Evolutionary conservation across 2,329 filamentous ascomycete species (phyloP).

Genomic region (Colletotrichum sp.): DNA sequence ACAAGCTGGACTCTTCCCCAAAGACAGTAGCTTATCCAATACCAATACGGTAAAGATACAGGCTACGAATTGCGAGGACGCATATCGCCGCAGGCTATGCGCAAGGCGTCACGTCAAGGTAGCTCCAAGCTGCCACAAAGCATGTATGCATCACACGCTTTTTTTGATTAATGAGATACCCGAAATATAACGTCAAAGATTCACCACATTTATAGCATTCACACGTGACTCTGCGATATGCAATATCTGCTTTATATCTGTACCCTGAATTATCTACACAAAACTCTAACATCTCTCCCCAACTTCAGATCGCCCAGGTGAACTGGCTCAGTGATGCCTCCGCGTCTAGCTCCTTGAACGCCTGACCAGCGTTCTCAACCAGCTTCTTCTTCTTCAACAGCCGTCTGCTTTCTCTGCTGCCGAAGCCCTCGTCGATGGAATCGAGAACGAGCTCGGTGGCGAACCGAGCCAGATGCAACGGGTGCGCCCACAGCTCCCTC

Average conservation of each 20-base stretch:
- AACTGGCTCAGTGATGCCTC: neutral
- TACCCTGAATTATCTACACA: neutral
- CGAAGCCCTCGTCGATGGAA: neutral
- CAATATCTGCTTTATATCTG: neutral
- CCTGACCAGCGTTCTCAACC: neutral
- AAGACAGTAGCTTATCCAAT: accelerated
- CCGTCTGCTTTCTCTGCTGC: neutral
- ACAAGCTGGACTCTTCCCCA: neutral
- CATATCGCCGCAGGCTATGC: neutral
- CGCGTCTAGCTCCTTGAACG: neutral
- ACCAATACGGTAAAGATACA: neutral
- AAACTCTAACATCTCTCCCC: neutral
- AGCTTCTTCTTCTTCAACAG: neutral
- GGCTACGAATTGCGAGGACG: neutral
- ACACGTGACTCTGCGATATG: neutral
- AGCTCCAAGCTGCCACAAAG: neutral
- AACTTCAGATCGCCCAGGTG: neutral
- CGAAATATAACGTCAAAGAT: neutral
- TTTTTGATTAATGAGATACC: neutral
- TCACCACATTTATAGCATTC: neutral
- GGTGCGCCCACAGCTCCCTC: neutral
- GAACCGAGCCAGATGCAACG: neutral
- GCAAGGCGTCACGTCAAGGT: neutral
- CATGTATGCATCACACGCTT: neutral
- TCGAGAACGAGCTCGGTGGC: neutral